A percentile compares a stretch with the other conserved stretches of the same genome.
These are phyloP conservation scores for Neurospora sp. DNA, from an alignment of 495 filamentous ascomycete genomes.

Conservation along the genomic window DNA sequence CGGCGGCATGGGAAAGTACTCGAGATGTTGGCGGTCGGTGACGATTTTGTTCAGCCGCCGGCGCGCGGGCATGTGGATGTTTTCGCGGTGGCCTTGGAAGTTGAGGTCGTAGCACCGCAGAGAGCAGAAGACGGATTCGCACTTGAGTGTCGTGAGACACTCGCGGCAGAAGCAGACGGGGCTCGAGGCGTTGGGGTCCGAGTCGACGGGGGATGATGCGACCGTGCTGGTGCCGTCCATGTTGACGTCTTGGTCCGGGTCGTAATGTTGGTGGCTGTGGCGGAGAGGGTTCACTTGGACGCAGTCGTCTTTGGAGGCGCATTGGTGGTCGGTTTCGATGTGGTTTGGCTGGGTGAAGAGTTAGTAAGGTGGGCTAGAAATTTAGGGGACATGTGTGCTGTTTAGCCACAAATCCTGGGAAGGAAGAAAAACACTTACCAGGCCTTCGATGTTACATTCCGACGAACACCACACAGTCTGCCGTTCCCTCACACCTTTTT, in stretches of 20 bases:
- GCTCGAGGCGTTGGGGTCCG: not conserved
- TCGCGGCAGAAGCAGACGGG: constrained; percentile 29
- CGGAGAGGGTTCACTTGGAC: constrained; percentile 5
- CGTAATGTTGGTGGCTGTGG: not conserved
- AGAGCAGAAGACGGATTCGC: constrained; percentile 30
- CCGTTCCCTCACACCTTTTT: constrained; percentile 13
- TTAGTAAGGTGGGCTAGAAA: not conserved
- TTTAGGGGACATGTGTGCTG: not conserved
- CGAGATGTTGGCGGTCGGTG: constrained; percentile 20
- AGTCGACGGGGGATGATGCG: not conserved
- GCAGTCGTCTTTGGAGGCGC: constrained; percentile 15
- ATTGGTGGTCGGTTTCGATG: constrained; percentile 12
- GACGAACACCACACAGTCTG: constrained; percentile 35
- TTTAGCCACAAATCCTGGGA: not conserved
- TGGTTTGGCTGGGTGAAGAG: constrained; percentile 8
- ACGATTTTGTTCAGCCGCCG: constrained; percentile 11
- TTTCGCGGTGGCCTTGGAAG: constrained; percentile 32
- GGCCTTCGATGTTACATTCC: constrained; percentile 29
- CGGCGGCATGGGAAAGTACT: constrained; percentile 8
- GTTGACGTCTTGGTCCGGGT: not conserved
- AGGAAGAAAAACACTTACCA: constrained; percentile 22
- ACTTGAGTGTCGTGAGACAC: constrained; percentile 25
- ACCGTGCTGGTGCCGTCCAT: constrained; percentile 4
- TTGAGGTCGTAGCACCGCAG: constrained; percentile 27
- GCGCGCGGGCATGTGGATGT: constrained; percentile 27